Evolutionary conservation across 2,329 filamentous ascomycete species (phyloP).

Genomic region (Pseudocercospora eumusae): DNA sequence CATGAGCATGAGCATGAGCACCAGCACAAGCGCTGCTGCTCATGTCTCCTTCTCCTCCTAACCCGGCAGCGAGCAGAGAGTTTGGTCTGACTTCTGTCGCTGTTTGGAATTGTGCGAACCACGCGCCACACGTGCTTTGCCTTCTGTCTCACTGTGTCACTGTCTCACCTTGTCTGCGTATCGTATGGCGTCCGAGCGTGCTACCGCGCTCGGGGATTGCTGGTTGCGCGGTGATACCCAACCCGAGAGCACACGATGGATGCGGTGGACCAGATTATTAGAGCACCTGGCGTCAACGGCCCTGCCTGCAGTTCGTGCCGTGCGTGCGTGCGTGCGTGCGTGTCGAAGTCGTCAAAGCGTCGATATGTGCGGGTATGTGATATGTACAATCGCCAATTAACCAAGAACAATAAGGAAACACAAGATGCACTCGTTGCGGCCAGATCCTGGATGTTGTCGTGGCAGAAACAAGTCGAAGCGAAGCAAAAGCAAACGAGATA

Average conservation of each 20-base stretch:
- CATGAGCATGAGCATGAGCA: not conserved
- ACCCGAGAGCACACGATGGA: not conserved
- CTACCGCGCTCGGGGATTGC: not conserved
- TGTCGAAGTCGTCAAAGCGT: not conserved
- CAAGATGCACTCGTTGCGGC: not conserved
- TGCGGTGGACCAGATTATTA: not conserved
- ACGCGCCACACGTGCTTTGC: constrained; percentile 1
- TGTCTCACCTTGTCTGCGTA: not conserved
- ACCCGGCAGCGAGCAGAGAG: not conserved
- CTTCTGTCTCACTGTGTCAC: constrained; percentile 1
- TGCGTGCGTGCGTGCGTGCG: constrained; percentile 1
- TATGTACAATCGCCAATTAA: constrained; percentile 1
- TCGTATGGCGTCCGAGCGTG: not conserved
- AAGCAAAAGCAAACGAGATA: not conserved
- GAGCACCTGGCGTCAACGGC: constrained; percentile 3
- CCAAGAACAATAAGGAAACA: not conserved
- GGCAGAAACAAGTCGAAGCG: not conserved
- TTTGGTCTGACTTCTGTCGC: constrained; percentile 5
- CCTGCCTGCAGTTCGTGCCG: constrained; percentile 5
- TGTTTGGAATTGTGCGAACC: not conserved
- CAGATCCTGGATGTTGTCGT: constrained; percentile 6
- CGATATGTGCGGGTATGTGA: not conserved
- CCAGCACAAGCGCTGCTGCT: not conserved
- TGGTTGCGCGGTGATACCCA: not conserved
- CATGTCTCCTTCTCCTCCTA: not conserved